Conservation (phyloP, 2,329 filamentous ascomycete genomes). For the Bimuria novae-zelandiae region DNA sequence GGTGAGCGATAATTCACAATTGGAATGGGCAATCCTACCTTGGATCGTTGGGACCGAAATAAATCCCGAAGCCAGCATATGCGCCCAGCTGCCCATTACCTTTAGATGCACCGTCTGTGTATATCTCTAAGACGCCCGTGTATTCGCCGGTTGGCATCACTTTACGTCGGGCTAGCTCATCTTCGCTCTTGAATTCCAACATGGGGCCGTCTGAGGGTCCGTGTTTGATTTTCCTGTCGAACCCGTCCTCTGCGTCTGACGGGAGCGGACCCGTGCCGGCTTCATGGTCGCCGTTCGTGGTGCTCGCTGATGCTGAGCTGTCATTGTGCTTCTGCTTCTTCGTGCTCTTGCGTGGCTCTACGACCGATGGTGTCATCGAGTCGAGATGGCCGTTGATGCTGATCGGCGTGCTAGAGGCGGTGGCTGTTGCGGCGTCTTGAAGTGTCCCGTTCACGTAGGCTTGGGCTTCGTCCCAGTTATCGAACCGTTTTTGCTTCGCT, state of each 20-base stretch:
- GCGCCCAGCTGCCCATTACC: conserved; percentile 62
- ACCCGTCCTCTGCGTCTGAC: conserved; percentile 62
- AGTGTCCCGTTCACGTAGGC: conserved; percentile 64
- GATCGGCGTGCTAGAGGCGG: conserved; percentile 26
- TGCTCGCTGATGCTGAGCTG: conserved; percentile 16
- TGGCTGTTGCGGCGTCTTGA: conserved; percentile 26
- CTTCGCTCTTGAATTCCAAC: conserved; percentile 57
- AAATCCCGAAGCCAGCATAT: conserved; percentile 66
- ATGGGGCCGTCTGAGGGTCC: conserved; percentile 59
- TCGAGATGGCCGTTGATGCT: conserved; percentile 33
- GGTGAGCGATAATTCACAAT: conserved; percentile 9
- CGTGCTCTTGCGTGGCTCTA: conserved; percentile 27
- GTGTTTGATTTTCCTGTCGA: conserved; percentile 62
- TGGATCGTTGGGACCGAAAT: conserved; percentile 63
- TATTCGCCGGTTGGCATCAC: conserved; percentile 49
- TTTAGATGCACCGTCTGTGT: conserved; percentile 66
- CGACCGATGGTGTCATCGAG: conserved; percentile 31
- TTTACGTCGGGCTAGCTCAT: conserved; percentile 54
- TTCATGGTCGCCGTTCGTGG: conserved; percentile 36
- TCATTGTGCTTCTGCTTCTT: conserved; percentile 47
- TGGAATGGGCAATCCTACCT: conserved; percentile 49
- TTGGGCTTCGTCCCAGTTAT: conserved; percentile 69
- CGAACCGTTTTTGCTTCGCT: conserved; percentile 58
- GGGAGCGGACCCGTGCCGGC: conserved; percentile 62
- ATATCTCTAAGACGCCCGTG: conserved; percentile 61